These are phyloP conservation scores for Talaromyces adpressus DNA, from an alignment of 495 filamentous ascomycete species.

Conservation along the genomic window DNA sequence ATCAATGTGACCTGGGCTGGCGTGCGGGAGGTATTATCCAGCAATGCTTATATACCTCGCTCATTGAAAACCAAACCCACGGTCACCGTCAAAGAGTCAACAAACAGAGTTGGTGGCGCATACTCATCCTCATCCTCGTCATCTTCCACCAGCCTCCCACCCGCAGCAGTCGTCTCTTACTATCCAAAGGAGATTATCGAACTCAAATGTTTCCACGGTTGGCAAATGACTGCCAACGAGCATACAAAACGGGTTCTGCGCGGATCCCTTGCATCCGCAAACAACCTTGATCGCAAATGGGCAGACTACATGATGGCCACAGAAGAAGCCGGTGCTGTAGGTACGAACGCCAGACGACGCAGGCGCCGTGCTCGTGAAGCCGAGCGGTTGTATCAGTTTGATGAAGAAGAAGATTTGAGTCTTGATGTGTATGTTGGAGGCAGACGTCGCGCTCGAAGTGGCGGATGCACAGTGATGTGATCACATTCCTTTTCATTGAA, in stretches of 20 bases:
- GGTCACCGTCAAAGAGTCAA: conserved; percentile 9
- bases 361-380: conserved; percentile 73
- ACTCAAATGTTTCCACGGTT: conserved; percentile 90
- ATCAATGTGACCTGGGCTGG: conserved; percentile 88
- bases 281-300: conserved; percentile 80
- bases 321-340: conserved; percentile 72
- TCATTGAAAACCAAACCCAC: conserved; percentile 20
- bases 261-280: conserved; percentile 64
- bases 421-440: conserved; percentile 18
- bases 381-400: conserved; percentile 58
- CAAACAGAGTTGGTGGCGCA: neutral
- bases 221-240: conserved; percentile 90
- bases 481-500: neutral
- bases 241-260: conserved; percentile 77
- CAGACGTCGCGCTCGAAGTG: conserved; percentile 48
- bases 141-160: conserved; percentile 20
- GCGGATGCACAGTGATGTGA: conserved; percentile 51
- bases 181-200: conserved; percentile 70
- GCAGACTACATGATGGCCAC: conserved; percentile 87
- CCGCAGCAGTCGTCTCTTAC: conserved; percentile 20
- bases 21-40: conserved; percentile 74
- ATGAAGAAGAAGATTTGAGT: conserved; percentile 59
- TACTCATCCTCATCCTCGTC: conserved; percentile 20
- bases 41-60: conserved; percentile 63
- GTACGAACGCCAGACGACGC: conserved; percentile 57